Evolutionary conservation across 1,284 basidiomycete species (phyloP).

Genomic region (Ustilago shanxiensis): DNA sequence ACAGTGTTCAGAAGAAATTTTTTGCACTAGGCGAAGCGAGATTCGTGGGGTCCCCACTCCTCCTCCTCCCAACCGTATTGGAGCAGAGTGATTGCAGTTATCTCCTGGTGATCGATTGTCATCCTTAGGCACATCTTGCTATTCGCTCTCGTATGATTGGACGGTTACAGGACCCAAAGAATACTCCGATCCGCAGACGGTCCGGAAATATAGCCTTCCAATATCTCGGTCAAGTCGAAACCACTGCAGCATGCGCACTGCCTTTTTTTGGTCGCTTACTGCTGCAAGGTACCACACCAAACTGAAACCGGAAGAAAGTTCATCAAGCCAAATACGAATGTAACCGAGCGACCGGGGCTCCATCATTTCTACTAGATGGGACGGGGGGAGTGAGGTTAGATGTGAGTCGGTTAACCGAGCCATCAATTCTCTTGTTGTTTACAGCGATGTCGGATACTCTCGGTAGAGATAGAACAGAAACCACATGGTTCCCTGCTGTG

Average conservation of each 20-base stretch:
- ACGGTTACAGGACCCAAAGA: neutral
- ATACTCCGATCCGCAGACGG: neutral
- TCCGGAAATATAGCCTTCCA: neutral
- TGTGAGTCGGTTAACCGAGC: neutral
- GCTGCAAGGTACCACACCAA: neutral
- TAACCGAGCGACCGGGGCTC: too few species aligned
- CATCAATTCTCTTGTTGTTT: neutral
- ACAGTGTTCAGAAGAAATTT: neutral
- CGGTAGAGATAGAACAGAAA: too few species aligned
- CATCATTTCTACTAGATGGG: neutral
- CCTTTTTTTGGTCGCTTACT: neutral
- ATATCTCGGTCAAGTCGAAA: too few species aligned
- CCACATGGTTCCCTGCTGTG: too few species aligned
- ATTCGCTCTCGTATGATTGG: neutral
- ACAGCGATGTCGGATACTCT: conserved; percentile 7
- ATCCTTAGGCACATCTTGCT: neutral
- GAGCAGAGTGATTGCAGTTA: neutral
- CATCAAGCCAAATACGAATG: neutral
- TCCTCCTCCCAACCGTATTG: too few species aligned
- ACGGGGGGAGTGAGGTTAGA: too few species aligned
- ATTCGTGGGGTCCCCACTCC: neutral
- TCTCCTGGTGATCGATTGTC: too few species aligned
- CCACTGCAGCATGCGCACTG: neutral
- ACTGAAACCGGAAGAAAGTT: neutral
- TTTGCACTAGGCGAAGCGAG: neutral